phyloP scores from a whole-genome alignment of 2,329 filamentous ascomycete species.

The Aspergillus costaricaensis region DNA sequence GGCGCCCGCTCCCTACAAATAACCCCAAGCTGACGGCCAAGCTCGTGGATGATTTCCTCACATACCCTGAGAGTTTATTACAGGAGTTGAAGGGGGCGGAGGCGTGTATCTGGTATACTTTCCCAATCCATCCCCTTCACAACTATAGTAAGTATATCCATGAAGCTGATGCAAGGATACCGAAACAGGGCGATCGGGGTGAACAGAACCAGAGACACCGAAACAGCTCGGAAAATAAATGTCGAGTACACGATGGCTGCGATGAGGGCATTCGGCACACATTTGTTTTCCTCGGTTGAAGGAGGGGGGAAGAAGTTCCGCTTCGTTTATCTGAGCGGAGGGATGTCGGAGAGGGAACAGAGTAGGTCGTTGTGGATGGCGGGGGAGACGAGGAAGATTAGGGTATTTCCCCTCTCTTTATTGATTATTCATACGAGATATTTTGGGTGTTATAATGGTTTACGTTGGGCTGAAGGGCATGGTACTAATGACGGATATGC shows the following conservation, averaged over 20 bases:
- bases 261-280: constrained; percentile 31
- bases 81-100: constrained; percentile 45
- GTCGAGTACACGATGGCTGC: constrained; percentile 37
- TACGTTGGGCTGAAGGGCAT: too few relatives aligned
- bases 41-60: constrained; percentile 56
- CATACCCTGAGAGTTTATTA: constrained; percentile 51
- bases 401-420: constrained; percentile 19
- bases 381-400: constrained; percentile 27
- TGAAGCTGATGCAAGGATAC: neutral
- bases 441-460: too few relatives aligned
- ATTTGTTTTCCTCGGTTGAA: constrained; percentile 11
- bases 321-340: constrained; percentile 46
- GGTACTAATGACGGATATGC: neutral
- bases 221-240: constrained; percentile 29
- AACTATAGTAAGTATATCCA: too few relatives aligned
- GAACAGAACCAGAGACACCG: constrained; percentile 15
- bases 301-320: constrained; percentile 34
- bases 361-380: constrained; percentile 42
- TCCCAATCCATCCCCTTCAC: neutral
- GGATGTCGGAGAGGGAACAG: constrained; percentile 43
- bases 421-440: too few relatives aligned
- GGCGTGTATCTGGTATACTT: constrained; percentile 49
- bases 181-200: constrained; percentile 4
- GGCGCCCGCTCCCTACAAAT: constrained; percentile 48
- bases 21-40: constrained; percentile 55